A percentile compares a stretch with the other conserved stretches of the same genome.
phyloP scores from a whole-genome alignment of 768 basidiomycete species.

The Boletellus ananiceps region DNA sequence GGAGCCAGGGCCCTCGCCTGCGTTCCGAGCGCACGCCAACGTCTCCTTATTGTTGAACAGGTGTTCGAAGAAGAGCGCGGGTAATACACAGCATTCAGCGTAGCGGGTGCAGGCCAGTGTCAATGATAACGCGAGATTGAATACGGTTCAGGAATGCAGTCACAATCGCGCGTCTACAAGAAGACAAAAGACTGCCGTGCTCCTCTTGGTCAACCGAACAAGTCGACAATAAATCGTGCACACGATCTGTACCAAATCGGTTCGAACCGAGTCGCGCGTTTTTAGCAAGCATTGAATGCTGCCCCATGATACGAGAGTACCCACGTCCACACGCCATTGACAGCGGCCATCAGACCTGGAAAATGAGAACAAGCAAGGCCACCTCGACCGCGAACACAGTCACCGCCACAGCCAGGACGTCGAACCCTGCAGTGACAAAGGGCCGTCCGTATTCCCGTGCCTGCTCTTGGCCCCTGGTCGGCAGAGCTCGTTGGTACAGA shows the following conservation, averaged over 20 bases:
- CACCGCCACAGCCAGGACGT: slow-evolving; percentile 50
- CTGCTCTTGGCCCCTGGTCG: slow-evolving; percentile 57
- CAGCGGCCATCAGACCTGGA: slow-evolving; percentile 30
- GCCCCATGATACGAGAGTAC: background rate
- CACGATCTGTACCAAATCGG: slow-evolving; percentile 9
- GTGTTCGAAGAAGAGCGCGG: too few species aligned
- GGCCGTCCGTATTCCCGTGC: slow-evolving; percentile 68
- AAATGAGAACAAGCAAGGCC: slow-evolving; percentile 57
- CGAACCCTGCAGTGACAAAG: slow-evolving; percentile 78
- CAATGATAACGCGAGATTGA: too few species aligned
- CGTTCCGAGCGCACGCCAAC: too few species aligned
- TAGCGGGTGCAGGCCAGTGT: too few species aligned
- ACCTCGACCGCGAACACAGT: slow-evolving; percentile 65
- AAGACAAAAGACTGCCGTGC: slow-evolving; percentile 1
- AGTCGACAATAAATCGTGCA: slow-evolving; percentile 12
- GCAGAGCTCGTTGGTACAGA: slow-evolving; percentile 36
- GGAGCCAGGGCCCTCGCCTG: too few species aligned
- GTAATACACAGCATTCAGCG: too few species aligned
- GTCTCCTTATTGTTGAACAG: too few species aligned
- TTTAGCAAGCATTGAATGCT: background rate
- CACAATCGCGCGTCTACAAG: background rate
- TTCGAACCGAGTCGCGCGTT: background rate
- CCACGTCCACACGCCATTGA: slow-evolving; percentile 10
- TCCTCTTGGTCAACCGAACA: slow-evolving; percentile 9
- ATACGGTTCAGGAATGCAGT: too few species aligned